A percentile compares a stretch with the other conserved stretches of the same genome.
These are phyloP conservation scores for Sporothrix humicola DNA, from an alignment of 2,329 filamentous ascomycete species.

Conservation along the genomic window DNA sequence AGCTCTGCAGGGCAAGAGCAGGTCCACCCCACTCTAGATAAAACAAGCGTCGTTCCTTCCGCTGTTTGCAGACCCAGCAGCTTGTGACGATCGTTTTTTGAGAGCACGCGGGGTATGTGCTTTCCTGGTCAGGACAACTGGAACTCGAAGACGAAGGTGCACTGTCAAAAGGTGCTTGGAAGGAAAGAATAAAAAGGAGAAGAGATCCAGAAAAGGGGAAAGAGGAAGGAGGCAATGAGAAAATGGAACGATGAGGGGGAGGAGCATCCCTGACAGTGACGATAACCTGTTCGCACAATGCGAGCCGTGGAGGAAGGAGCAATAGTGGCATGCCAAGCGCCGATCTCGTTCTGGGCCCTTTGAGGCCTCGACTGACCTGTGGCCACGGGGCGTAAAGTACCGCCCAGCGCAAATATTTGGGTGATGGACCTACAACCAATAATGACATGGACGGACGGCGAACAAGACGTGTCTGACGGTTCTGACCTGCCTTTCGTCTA, in stretches of 20 bases:
- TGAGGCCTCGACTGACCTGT: neutral
- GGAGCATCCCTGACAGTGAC: conserved; percentile 25
- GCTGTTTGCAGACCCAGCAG: conserved; percentile 11
- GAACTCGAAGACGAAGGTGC: neutral
- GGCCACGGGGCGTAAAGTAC: conserved; percentile 9
- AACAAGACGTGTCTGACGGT: neutral
- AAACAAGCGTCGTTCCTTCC: conserved; percentile 31
- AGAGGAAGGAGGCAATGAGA: conserved; percentile 14
- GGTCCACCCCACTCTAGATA: conserved; percentile 25
- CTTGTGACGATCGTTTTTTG: conserved; percentile 16
- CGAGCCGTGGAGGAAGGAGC: neutral
- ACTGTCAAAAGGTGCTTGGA: neutral
- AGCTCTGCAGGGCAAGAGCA: conserved; percentile 27
- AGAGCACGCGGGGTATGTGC: conserved; percentile 7
- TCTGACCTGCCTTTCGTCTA: neutral
- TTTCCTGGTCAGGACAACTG: neutral
- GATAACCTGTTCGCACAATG: conserved; percentile 21
- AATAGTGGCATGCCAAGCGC: conserved; percentile 22
- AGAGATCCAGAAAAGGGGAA: neutral
- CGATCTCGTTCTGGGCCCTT: conserved; percentile 28
- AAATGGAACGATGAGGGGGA: conserved; percentile 7
- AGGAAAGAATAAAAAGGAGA: neutral
- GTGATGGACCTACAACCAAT: no score
- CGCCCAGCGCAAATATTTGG: neutral
- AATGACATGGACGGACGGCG: no score